Evolutionary conservation across 495 filamentous ascomycete genomes (phyloP).

Genomic region (Neurospora sp.): DNA sequence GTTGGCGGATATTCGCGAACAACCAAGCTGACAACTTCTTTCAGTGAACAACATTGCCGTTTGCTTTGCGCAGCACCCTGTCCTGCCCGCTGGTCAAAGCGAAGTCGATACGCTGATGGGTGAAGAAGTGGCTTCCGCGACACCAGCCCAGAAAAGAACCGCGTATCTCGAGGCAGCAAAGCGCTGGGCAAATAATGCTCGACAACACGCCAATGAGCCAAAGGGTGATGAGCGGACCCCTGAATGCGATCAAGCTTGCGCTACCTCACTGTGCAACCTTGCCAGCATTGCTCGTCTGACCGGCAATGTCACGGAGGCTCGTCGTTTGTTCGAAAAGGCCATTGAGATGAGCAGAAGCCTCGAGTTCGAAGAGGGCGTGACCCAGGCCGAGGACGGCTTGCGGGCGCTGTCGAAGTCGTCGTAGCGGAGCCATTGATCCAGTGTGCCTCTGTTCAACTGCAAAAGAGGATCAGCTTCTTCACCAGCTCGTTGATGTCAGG

Average conservation of each 20-base stretch:
- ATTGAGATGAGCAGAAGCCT: slow-evolving; percentile 49
- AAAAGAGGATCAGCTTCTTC: neutral
- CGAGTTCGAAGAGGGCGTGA: slow-evolving; percentile 53
- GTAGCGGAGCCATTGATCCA: neutral
- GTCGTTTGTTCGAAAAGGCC: slow-evolving; percentile 53
- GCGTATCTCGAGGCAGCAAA: slow-evolving; percentile 50
- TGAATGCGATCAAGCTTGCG: slow-evolving; percentile 81
- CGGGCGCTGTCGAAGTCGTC: slow-evolving; percentile 10
- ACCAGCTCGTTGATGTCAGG: neutral
- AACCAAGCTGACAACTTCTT: neutral
- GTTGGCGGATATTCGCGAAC: neutral
- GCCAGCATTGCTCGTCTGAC: slow-evolving; percentile 69
- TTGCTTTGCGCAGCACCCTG: slow-evolving; percentile 53
- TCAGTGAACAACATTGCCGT: slow-evolving; percentile 64
- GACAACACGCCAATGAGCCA: slow-evolving; percentile 43
- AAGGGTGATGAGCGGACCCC: slow-evolving; percentile 48
- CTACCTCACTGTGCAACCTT: slow-evolving; percentile 74
- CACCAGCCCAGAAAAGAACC: slow-evolving; percentile 34
- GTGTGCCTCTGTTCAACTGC: neutral
- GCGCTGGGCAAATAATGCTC: slow-evolving; percentile 67
- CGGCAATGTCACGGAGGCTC: slow-evolving; percentile 54
- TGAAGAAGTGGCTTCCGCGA: slow-evolving; percentile 13
- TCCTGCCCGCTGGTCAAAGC: slow-evolving; percentile 27
- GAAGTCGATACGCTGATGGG: slow-evolving; percentile 20
- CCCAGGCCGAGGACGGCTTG: slow-evolving; percentile 48